Percentiles rank a stretch among this genome's conserved stretches.
Conservation (phyloP, 2,329 filamentous ascomycete genomes). For the Coleophoma eucalyptorum region DNA sequence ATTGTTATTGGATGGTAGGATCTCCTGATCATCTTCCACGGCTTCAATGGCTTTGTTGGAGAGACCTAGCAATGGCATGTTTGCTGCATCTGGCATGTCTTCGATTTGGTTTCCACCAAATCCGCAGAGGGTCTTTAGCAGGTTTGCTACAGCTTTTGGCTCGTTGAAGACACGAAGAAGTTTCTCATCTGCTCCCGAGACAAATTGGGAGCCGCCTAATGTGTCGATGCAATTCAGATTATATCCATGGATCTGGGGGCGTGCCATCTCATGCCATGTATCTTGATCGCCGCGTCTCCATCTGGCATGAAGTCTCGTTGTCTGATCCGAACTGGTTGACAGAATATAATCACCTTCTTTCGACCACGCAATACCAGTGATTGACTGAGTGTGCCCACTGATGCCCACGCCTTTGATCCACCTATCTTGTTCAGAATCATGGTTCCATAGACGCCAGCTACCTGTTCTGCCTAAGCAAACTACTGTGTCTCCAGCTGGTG, state of each 20-base stretch:
- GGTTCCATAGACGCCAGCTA: conserved; percentile 86
- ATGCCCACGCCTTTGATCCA: conserved; percentile 79
- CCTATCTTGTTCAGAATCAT: conserved; percentile 52
- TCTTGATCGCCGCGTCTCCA: conserved; percentile 55
- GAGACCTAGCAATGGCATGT: conserved; percentile 90
- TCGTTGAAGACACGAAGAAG: conserved; percentile 93
- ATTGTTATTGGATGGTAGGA: conserved; percentile 33
- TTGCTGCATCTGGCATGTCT: conserved; percentile 77
- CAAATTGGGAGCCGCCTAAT: conserved; percentile 70
- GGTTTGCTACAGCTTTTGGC: conserved; percentile 74
- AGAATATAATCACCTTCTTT: conserved; percentile 78
- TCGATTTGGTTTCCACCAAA: conserved; percentile 40
- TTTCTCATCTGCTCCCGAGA: conserved; percentile 96
- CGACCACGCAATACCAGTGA: conserved; percentile 82
- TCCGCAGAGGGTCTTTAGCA: conserved; percentile 66
- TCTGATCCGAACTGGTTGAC: conserved; percentile 89
- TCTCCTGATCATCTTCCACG: conserved; percentile 45
- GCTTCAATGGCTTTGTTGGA: conserved; percentile 88
- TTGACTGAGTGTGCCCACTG: conserved; percentile 78
- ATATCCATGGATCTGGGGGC: conserved; percentile 97
- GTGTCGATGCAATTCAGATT: conserved; percentile 92
- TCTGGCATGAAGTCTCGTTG: conserved; percentile 78
- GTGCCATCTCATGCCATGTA: conserved; percentile 93
- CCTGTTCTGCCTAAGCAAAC: conserved; percentile 86
- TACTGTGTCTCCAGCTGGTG: conserved; percentile 69